Evolutionary conservation across 108 stramenopile species (phyloP).

Genomic region (Fistulifera pelliculosa): DNA sequence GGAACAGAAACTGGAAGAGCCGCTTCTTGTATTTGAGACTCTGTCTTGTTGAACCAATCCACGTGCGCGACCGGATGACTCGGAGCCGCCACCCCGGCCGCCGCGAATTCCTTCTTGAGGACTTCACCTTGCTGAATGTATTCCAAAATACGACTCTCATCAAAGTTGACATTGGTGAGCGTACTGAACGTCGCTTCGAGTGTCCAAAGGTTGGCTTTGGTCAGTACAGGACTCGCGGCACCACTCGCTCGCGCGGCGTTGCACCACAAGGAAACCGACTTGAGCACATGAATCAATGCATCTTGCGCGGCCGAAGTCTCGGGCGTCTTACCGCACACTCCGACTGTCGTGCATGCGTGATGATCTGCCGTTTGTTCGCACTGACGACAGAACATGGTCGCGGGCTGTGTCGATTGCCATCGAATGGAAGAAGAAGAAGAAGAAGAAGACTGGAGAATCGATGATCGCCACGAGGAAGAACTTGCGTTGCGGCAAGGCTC

Average conservation of each 20-base stretch:
- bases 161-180: constrained; percentile 82
- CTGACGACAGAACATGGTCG: constrained; percentile 80
- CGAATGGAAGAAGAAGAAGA: constrained; percentile 9
- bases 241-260: constrained; percentile 47
- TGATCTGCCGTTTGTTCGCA: constrained; percentile 75
- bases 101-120: constrained; percentile 31
- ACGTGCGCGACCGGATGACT: constrained; percentile 25
- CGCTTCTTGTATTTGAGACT: constrained; percentile 42
- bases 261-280: constrained; percentile 40
- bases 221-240: constrained; percentile 23
- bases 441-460: too few species aligned
- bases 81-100: constrained; percentile 27
- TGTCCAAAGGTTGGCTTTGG: constrained; percentile 56
- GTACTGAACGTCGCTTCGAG: constrained; percentile 58
- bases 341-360: constrained; percentile 57
- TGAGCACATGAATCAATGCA: constrained; percentile 45
- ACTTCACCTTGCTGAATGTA: constrained; percentile 45
- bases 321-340: constrained; percentile 60
- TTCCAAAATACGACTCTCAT: constrained; percentile 48
- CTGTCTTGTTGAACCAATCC: constrained; percentile 18
- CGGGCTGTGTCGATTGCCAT: constrained; percentile 12
- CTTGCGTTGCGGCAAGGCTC: neutral
- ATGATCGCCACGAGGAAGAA: neutral
- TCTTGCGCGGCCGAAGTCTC: constrained; percentile 59
- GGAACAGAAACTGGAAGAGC: constrained; percentile 40